Base-by-base conservation (phyloP, 805 yeast species). In the Candida anglica region DNA sequence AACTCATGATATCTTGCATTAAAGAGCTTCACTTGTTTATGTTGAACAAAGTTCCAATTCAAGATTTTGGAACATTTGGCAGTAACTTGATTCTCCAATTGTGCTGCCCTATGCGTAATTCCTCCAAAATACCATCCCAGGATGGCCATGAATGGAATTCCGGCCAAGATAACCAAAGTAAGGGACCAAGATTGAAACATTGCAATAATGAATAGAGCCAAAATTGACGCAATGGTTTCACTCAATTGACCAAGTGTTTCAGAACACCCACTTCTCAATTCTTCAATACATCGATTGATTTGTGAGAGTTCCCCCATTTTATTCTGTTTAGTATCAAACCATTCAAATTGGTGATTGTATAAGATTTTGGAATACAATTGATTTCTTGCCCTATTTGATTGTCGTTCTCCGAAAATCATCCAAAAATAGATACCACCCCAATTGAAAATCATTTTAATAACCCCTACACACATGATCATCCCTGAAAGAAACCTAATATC, bases 141-240 rank as follows among this genome's bases (percentile, higher is more conserved):
- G 0, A 68, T 6, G 0, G 67, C 66, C 37, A 91, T 73, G 0
- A 88, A 21, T 0, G 98, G 98, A 3, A 86, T 45, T 3, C 83
- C 69, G 1, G 86, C 80, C 38, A 91, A 48, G n/a, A 83, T 75
- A 2, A 93, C 73, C 17, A 93, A 58, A 0, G 97, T 85, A 8
- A 93, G 66, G 3, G 85, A 71, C 97, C 97, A 91, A 3, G 95
- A 85, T 40, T 78, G 80, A 40, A 73, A 71, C 52, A 93, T 73
- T 1, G 96, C 79, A 0, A 84, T 75, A 1, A 75, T 69, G 2
- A 81, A 50, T 8, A 82, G 57, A 0, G 82, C 75, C 3, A 75
- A 34, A 0, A 77, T 60, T 0, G 87, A 69, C 0, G 77, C 73
- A 1, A 67, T 26, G 6, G 77, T 69, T 42, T 79, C 79, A 9